Evolutionary conservation across 2,329 filamentous ascomycete species (phyloP).

Genomic region (Penicillium oxalicum): DNA sequence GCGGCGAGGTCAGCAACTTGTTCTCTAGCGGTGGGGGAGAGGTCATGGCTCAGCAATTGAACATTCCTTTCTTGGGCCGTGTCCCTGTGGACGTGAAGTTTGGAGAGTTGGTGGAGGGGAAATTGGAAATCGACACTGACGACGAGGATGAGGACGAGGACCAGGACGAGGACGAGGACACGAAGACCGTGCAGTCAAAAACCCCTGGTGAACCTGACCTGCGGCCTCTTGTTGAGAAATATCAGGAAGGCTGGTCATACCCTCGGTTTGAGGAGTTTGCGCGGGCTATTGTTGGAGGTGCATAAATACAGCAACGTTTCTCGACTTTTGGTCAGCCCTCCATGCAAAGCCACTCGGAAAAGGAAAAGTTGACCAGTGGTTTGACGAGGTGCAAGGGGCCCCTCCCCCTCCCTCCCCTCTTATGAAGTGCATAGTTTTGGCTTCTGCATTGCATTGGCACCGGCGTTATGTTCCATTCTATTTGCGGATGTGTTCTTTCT

Average conservation of each 20-base stretch:
- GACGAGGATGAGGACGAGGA: slow-evolving; percentile 22
- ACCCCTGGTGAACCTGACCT: slow-evolving; percentile 20
- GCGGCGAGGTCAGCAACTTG: slow-evolving; percentile 80
- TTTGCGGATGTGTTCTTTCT: too few species aligned
- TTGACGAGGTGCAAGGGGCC: slow-evolving; percentile 3
- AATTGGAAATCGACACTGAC: slow-evolving; percentile 21
- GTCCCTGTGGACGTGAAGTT: slow-evolving; percentile 94
- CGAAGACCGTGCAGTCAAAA: not conserved
- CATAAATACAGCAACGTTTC: slow-evolving; percentile 18
- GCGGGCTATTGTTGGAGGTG: slow-evolving; percentile 25
- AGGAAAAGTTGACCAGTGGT: not conserved
- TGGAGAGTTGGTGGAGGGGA: slow-evolving; percentile 72
- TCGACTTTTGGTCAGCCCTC: not conserved
- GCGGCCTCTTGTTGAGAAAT: slow-evolving; percentile 38
- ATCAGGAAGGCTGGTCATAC: slow-evolving; percentile 41
- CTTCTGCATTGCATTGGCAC: slow-evolving; percentile 11
- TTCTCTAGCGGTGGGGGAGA: slow-evolving; percentile 88
- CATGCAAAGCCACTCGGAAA: too few species aligned
- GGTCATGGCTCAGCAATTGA: slow-evolving; percentile 81
- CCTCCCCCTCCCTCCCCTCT: too few species aligned
- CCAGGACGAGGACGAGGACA: slow-evolving; percentile 5
- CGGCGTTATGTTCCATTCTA: slow-evolving; percentile 1
- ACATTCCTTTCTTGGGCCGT: slow-evolving; percentile 74
- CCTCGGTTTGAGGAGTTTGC: slow-evolving; percentile 40
- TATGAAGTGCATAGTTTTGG: not conserved